Evolutionary conservation across 129 eudicot species (phyloP), one percentile per base, ranked within the genome.

Genomic region (Tagetes erecta): DNA sequence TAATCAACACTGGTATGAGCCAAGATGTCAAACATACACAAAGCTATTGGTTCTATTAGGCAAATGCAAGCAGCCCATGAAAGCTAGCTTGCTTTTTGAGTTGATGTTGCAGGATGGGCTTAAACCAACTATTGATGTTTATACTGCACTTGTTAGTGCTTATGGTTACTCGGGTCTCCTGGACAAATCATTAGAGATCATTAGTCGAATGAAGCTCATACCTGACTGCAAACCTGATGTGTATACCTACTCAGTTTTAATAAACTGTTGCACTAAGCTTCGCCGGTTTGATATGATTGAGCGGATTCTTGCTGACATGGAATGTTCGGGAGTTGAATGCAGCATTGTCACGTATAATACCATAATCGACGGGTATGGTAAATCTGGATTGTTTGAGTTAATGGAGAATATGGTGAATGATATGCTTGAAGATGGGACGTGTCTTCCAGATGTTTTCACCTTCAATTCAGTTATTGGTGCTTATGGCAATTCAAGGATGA

Each of bases 1-100:
- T n/a, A 83, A 85, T 78, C 99, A 94, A 76, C 93, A 87, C 11
- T 94, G 97, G 99, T 94, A 94, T 51, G 87, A 86, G 71, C 91
- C 99, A 2, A 80, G 95, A 84, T 71, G 87, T 76, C 97, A 86
- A 75, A 94, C 99, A 33, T 94, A 94, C 81, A 85, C 93, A 33
- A 94, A 91, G 90, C 82, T 94, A 27, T 46, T 94, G 63, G 88
- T 87, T 66, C 85, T 94, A 93, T 86, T 94, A 27, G 97, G 96
- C 33, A 94, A 94, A 76, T 91, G 96, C 83, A 84, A 76, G 80
- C 88, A 88, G 76, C 92, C 97, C 53, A 74, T 80, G 47, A 82
- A 91, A 83, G 97, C 97, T 30, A 56, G 78, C 80, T 74, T 88
- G 80, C 97, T 94, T 78, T 86, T 88, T 13, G 97, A 91, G 80